These are phyloP conservation scores for Purpureocillium takamizusanense DNA, from an alignment of 2,329 filamentous ascomycete genomes.

Conservation along the genomic window DNA sequence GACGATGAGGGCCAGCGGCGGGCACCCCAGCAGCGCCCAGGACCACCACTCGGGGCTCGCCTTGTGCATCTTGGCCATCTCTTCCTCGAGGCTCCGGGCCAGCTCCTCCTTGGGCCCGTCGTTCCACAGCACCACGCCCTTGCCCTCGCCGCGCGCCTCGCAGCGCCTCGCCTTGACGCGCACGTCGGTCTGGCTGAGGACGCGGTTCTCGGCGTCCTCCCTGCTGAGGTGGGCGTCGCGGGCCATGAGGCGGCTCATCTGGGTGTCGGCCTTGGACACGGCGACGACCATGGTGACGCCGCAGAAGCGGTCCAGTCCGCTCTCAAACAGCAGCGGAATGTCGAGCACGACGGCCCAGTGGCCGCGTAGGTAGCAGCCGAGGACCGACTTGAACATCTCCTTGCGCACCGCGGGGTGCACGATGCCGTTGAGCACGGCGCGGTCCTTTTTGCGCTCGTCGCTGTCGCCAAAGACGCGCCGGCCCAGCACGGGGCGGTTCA, in stretches of 20 bases:
- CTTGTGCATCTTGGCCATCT: conserved; percentile 52
- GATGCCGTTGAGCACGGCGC: conserved; percentile 75
- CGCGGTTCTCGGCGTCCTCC: conserved; percentile 83
- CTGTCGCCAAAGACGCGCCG: conserved; percentile 76
- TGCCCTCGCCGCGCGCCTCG: conserved; percentile 51
- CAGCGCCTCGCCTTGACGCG: conserved; percentile 72
- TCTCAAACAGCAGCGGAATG: conserved; percentile 86
- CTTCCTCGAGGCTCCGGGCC: conserved; percentile 53
- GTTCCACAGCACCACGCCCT: conserved; percentile 84
- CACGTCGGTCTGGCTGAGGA: conserved; percentile 80
- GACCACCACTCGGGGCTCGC: conserved; percentile 77
- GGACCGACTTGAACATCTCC: conserved; percentile 69
- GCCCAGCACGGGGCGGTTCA: conserved; percentile 82
- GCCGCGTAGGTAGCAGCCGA: conserved; percentile 65
- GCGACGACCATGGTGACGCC: conserved; percentile 82
- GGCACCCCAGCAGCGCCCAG: conserved; percentile 58
- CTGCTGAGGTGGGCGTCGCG: conserved; percentile 69
- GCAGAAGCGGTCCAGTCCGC: conserved; percentile 74
- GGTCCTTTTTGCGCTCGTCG: conserved; percentile 60
- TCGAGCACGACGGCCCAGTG: conserved; percentile 88
- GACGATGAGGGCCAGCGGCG: conserved; percentile 62
- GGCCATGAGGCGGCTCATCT: conserved; percentile 69
- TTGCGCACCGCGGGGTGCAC: conserved; percentile 83
- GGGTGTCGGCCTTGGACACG: conserved; percentile 67
- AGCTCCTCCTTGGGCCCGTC: conserved; percentile 67